Base-by-base conservation (phyloP, 179 eudicot genomes). In the Camellia oleifera region DNA sequence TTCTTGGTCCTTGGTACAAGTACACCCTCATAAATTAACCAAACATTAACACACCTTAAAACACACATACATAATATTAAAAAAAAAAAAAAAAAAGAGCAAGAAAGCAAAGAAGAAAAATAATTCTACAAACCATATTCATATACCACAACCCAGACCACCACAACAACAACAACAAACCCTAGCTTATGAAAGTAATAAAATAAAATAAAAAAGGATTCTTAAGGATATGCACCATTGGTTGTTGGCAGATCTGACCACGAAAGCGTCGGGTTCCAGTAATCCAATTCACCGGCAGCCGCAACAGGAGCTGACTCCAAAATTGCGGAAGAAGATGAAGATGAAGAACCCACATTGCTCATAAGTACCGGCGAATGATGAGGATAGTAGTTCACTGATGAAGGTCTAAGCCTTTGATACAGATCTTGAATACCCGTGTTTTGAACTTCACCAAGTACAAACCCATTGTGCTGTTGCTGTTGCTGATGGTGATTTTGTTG, bases 231-330 rank as follows among this genome's bases (percentile, higher is more conserved):
- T 81, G 95, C 92, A 87, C 91, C 93, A 81, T 88, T 84, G 10
- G 87, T 80, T 15, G 94, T 83, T 18, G 90, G 85, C 69, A 85
- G 85, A 78, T 91, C 95, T 53, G 89, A 82, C 97, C 95, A 89
- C 10, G 84, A 76, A 57, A 85, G 86, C 56, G 78, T n/a, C 58
- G 88, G 77, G 83, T 88, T 84, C 86, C 89, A 84, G 81, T 74
- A 86, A 61, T 84, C 86, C 81, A 81, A 71, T 56, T 85, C 90
- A 81, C 82, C 84, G 63, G 85, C 84, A 17, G 77, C 85, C 17
- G 77, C 83, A 2, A 83, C 81, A 4, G 89, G 83, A 76, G 90
- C 86, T 17, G 91, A 81, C 23, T 91, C 93, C 77, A 88, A 58
- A 54, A 85, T 78, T 5, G 81, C 26, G 0, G 88, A 58, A 56